Conservation (phyloP, 176 grass and related monocot species). For the Oryza meridionalis region DNA sequence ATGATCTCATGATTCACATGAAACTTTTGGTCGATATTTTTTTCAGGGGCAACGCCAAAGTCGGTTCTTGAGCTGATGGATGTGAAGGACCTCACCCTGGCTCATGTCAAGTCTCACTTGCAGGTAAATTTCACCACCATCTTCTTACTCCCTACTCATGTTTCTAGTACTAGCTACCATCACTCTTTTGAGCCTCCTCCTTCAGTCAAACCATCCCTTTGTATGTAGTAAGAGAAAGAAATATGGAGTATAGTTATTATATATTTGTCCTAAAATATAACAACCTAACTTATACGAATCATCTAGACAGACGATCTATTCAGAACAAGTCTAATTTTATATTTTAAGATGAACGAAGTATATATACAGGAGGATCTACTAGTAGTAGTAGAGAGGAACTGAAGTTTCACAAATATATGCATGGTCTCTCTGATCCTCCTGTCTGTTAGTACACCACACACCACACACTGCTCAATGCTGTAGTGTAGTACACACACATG, state of each 20-base stretch:
- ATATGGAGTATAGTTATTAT: background rate
- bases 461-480: slow-evolving; percentile 51
- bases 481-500: slow-evolving; percentile 31
- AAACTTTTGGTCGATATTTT: background rate
- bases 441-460: slow-evolving; percentile 28
- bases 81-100: slow-evolving; percentile 81
- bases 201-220: background rate
- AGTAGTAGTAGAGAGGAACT: background rate
- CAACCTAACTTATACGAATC: too few relatives aligned
- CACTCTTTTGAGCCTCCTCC: background rate
- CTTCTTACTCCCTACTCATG: background rate
- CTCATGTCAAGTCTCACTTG: slow-evolving; percentile 87
- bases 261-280: too few relatives aligned
- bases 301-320: too few relatives aligned
- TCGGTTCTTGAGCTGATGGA: slow-evolving; percentile 88
- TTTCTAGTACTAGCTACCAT: background rate
- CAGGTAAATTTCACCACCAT: slow-evolving; percentile 39
- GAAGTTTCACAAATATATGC: slow-evolving; percentile 34
- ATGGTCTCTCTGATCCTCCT: slow-evolving; percentile 19
- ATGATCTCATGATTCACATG: background rate
- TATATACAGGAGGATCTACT: background rate
- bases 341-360: too few relatives aligned
- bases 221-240: background rate
- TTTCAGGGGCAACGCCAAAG: slow-evolving; percentile 69
- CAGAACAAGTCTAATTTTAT: too few relatives aligned